Percentiles rank a stretch among this genome's conserved stretches.
Conservation (phyloP, 2,329 filamentous ascomycete species). For the Pyrenophora tritici-repentis region DNA sequence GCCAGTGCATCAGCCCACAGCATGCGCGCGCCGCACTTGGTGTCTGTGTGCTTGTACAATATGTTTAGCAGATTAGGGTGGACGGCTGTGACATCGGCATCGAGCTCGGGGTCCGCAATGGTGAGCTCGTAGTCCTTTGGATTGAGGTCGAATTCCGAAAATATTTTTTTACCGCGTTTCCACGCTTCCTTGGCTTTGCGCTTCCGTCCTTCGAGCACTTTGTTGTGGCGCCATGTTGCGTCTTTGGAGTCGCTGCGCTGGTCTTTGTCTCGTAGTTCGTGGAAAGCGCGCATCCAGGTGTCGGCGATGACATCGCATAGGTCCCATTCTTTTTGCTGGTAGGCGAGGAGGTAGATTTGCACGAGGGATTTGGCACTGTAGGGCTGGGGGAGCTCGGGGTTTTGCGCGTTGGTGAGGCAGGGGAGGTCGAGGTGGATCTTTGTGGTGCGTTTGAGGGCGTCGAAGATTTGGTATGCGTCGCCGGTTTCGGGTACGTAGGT, state of each 20-base stretch:
- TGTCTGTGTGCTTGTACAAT: slow-evolving; percentile 29
- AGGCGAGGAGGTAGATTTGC: slow-evolving; percentile 34
- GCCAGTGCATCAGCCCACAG: slow-evolving; percentile 43
- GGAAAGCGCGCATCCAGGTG: slow-evolving; percentile 43
- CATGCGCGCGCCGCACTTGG: slow-evolving; percentile 29
- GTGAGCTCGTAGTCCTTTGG: slow-evolving; percentile 13
- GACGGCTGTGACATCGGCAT: slow-evolving; percentile 19
- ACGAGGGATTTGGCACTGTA: slow-evolving; percentile 29
- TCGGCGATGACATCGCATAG: slow-evolving; percentile 40
- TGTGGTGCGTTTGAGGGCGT: background rate
- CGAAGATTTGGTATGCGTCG: slow-evolving; percentile 1
- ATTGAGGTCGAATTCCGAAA: slow-evolving; percentile 10
- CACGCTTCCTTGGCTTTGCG: background rate
- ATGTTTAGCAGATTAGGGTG: slow-evolving; percentile 16
- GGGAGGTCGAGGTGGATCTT: slow-evolving; percentile 24
- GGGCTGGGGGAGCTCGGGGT: slow-evolving; percentile 1
- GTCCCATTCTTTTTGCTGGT: slow-evolving; percentile 18
- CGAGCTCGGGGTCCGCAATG: slow-evolving; percentile 17
- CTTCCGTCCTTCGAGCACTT: slow-evolving; percentile 5
- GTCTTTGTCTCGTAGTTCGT: slow-evolving; percentile 13
- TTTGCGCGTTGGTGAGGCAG: slow-evolving; percentile 4
- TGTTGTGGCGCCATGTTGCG: slow-evolving; percentile 26
- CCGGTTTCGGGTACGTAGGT: background rate
- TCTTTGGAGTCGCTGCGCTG: background rate
- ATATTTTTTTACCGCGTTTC: background rate